A percentile compares a stretch with the other conserved stretches of the same genome.
These are phyloP conservation scores for Skeletonema costatum DNA, from an alignment of 108 stramenopile species.

Conservation along the genomic window DNA sequence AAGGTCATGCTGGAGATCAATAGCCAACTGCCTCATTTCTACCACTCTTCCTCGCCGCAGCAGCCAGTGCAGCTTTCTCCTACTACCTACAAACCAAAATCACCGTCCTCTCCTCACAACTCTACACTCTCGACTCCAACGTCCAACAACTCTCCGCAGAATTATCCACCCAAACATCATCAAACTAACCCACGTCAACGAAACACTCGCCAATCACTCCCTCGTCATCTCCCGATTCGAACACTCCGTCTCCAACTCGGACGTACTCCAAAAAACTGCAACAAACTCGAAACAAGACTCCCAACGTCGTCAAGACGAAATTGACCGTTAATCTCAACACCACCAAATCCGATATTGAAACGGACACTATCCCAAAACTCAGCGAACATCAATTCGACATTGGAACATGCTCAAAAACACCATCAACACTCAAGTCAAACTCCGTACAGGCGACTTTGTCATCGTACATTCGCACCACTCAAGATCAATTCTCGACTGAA, in stretches of 20 bases:
- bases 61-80: constrained; percentile 12
- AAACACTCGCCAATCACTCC: constrained; percentile 43
- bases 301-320: constrained; percentile 19
- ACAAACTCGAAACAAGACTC: constrained; percentile 72
- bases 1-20: not conserved
- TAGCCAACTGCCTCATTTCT: constrained; percentile 20
- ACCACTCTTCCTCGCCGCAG: constrained; percentile 15
- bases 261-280: constrained; percentile 66
- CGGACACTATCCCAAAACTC: not conserved
- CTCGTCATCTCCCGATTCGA: constrained; percentile 74
- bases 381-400: not conserved
- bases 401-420: constrained; percentile 24
- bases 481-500: constrained; percentile 91
- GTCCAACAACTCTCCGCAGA: constrained; percentile 1
- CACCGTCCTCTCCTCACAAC: constrained; percentile 14
- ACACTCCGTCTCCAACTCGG: constrained; percentile 76
- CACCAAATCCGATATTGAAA: constrained; percentile 32
- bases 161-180: not conserved
- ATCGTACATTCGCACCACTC: constrained; percentile 69
- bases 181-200: constrained; percentile 4
- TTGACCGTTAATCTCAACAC: not conserved
- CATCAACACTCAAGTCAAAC: constrained; percentile 30
- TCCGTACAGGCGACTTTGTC: constrained; percentile 38
- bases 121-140: constrained; percentile 4
- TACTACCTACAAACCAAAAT: constrained; percentile 22